Conservation (phyloP, 257 asterid species). For the Craterostigma plantagineum region DNA sequence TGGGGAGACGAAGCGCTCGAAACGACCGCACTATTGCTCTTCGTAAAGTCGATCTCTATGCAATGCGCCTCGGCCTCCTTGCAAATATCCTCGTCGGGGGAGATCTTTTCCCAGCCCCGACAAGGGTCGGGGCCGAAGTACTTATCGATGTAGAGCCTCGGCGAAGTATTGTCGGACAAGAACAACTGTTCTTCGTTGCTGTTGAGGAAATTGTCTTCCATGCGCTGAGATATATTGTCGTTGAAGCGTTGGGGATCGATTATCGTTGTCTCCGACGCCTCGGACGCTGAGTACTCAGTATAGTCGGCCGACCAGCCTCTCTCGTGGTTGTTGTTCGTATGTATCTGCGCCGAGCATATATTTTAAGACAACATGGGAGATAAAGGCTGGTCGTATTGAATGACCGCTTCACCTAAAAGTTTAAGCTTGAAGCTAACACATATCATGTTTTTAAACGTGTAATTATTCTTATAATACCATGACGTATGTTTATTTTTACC, state of each 20-base stretch:
- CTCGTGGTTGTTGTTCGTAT: conserved; percentile 21
- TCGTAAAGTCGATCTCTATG: conserved; percentile 23
- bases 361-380: neutral
- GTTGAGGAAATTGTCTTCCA: conserved; percentile 25
- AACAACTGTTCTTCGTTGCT: conserved; percentile 53
- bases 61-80: conserved; percentile 49
- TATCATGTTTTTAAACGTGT: too few species aligned
- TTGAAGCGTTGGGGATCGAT: conserved; percentile 23
- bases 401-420: too few species aligned
- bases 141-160: conserved; percentile 55
- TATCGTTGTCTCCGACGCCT: conserved; percentile 51
- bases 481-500: too few species aligned
- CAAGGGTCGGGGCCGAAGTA: conserved; percentile 93
- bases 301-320: too few species aligned
- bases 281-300: conserved; percentile 52
- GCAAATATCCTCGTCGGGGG: conserved; percentile 24
- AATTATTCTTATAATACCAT: too few species aligned
- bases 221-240: conserved; percentile 13
- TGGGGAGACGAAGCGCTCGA: conserved; percentile 13
- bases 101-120: conserved; percentile 69
- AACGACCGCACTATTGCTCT: conserved; percentile 4
- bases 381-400: too few species aligned
- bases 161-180: conserved; percentile 52
- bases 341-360: conserved; percentile 17
- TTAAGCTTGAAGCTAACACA: too few species aligned